Percentiles rank a stretch among this genome's conserved stretches.
These are phyloP conservation scores for Centrapalus pauciflorus DNA, from an alignment of 129 eudicot genomes.

Conservation along the genomic window DNA sequence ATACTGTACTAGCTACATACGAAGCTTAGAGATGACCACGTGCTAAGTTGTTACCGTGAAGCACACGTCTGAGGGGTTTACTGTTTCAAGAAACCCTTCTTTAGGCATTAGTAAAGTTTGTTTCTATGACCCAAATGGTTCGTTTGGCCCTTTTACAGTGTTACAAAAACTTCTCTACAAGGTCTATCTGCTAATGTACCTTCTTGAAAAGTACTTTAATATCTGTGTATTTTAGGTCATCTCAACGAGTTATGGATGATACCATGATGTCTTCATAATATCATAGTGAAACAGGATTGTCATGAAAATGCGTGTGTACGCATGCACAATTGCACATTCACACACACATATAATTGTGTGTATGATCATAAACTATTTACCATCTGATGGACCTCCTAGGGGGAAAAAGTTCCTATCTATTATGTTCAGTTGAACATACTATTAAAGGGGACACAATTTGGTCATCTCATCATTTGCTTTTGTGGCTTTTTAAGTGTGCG, in stretches of 20 bases:
- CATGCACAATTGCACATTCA: background rate
- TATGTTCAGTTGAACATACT: background rate
- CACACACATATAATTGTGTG: background rate
- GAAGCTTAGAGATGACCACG: background rate
- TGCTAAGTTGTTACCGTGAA: background rate
- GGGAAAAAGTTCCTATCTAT: background rate
- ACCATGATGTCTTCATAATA: background rate
- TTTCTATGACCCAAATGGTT: background rate
- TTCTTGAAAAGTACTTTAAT: background rate
- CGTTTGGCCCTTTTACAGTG: background rate
- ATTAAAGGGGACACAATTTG: no score
- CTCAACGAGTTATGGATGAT: background rate
- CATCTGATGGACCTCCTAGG: background rate
- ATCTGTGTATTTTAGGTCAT: background rate
- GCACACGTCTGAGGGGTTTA: background rate
- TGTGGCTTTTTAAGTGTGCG: background rate
- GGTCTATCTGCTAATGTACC: background rate
- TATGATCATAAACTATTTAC: background rate
- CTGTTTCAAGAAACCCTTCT: background rate
- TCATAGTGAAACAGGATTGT: background rate
- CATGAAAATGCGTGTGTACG: background rate
- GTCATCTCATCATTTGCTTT: conserved; percentile 1
- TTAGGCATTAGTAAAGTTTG: background rate
- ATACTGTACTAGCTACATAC: background rate
- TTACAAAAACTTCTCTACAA: no score